Percentiles rank a stretch among this genome's conserved stretches.
These are phyloP conservation scores for Oryza meridionalis DNA, from an alignment of 176 grass and related monocot genomes.

Conservation along the genomic window DNA sequence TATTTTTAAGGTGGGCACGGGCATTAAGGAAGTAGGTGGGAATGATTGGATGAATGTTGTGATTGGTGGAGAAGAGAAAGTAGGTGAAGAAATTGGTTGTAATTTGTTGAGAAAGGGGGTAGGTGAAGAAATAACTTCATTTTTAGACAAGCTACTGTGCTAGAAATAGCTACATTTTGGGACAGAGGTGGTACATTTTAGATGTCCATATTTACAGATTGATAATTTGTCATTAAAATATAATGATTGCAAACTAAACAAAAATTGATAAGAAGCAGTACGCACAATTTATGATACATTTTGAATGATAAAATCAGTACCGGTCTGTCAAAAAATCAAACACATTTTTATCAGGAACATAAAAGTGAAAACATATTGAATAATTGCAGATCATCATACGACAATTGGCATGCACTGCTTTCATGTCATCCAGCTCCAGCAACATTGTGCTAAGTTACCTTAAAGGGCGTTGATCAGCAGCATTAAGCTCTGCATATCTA, in stretches of 20 bases:
- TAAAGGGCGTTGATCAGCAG: slow-evolving; percentile 78
- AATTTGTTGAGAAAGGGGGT: no score
- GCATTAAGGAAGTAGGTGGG: no score
- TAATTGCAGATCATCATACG: slow-evolving; percentile 16
- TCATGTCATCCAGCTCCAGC: background rate
- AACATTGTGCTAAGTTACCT: slow-evolving; percentile 47
- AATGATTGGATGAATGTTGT: no score
- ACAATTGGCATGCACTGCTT: slow-evolving; percentile 9
- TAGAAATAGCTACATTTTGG: no score
- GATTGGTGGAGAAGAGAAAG: no score
- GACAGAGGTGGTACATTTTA: background rate
- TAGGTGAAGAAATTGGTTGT: no score
- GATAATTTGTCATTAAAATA: slow-evolving; percentile 3
- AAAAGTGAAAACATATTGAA: background rate
- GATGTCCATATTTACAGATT: background rate
- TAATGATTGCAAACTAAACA: slow-evolving; percentile 22
- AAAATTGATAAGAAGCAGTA: slow-evolving; percentile 18
- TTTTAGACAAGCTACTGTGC: no score
- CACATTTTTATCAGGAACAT: background rate
- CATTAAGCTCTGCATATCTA: slow-evolving; percentile 81
- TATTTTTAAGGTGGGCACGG: no score
- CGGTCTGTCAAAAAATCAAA: background rate
- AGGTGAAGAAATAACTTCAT: no score
- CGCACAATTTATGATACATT: slow-evolving; percentile 13
- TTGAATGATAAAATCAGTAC: slow-evolving; percentile 22